phyloP scores from a whole-genome alignment of 2,329 filamentous ascomycete species.

The Arachnomyces sp. region DNA sequence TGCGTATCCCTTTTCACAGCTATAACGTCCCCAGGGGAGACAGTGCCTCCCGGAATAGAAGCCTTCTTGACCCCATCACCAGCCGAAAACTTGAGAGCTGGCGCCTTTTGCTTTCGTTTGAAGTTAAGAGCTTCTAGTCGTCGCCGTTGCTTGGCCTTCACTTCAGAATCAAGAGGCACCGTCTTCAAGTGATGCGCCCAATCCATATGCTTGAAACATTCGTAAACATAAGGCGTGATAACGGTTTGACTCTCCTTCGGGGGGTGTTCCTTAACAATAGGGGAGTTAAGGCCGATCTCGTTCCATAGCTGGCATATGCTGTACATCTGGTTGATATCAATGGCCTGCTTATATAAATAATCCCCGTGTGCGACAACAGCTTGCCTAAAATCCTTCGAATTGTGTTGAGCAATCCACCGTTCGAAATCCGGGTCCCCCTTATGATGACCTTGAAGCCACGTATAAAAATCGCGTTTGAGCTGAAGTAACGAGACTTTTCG shows the following conservation, averaged over 20 bases:
- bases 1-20: constrained; percentile 38
- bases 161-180: constrained; percentile 36
- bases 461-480: constrained; percentile 51
- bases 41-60: constrained; percentile 21
- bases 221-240: constrained; percentile 60
- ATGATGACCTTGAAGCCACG: constrained; percentile 49
- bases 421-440: constrained; percentile 33
- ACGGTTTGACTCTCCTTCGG: constrained; percentile 40
- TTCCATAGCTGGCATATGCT: constrained; percentile 44
- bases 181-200: constrained; percentile 41
- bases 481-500: constrained; percentile 44
- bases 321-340: constrained; percentile 38
- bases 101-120: background rate
- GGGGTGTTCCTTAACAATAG: constrained; percentile 23
- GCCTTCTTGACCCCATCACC: constrained; percentile 42
- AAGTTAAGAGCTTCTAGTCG: constrained; percentile 7
- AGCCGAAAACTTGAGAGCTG: constrained; percentile 7
- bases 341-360: constrained; percentile 59
- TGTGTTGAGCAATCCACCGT: constrained; percentile 47
- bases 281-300: constrained; percentile 37
- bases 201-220: constrained; percentile 53
- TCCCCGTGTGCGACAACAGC: constrained; percentile 51
- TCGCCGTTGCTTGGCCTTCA: constrained; percentile 7
- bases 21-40: constrained; percentile 44
- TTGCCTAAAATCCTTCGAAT: constrained; percentile 53